These are phyloP conservation scores for Odontarrhena argentea DNA, from an alignment of 345 rosid species.

Conservation along the genomic window DNA sequence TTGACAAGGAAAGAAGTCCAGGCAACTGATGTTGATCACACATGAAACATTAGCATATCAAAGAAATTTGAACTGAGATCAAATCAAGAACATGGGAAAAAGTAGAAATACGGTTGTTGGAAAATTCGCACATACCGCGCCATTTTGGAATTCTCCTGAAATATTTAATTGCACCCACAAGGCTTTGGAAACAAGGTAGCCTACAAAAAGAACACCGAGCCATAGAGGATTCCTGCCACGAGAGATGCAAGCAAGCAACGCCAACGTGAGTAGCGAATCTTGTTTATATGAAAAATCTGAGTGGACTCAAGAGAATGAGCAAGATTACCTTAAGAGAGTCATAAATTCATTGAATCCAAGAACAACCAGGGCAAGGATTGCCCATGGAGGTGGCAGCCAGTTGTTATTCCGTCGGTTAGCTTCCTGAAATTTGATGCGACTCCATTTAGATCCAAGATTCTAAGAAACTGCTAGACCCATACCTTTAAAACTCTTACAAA, in stretches of 20 bases:
- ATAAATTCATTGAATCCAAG: conserved; percentile 98
- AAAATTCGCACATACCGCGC: conserved; percentile 61
- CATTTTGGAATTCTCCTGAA: conserved; percentile 80
- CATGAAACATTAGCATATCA: conserved; percentile 26
- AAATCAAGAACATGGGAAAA: conserved; percentile 16
- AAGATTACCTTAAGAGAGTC: conserved; percentile 84
- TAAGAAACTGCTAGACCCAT: conserved; percentile 3
- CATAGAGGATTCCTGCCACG: conserved; percentile 89
- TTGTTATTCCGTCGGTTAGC: conserved; percentile 90
- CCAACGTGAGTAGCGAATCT: conserved; percentile 14
- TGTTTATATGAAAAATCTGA: conserved; percentile 4
- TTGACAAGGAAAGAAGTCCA: conserved; percentile 78
- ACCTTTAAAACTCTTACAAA: not conserved
- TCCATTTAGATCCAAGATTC: conserved; percentile 17
- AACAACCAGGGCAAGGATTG: conserved; percentile 74
- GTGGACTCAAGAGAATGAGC: conserved; percentile 10
- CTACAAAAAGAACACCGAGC: conserved; percentile 68
- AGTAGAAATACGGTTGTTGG: conserved; percentile 12
- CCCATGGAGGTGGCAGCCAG: conserved; percentile 99
- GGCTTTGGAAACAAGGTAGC: conserved; percentile 75
- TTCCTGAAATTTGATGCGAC: conserved; percentile 62
- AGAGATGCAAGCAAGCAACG: conserved; percentile 24
- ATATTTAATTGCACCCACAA: conserved; percentile 94
- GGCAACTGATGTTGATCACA: conserved; percentile 65
- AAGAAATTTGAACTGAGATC: conserved; percentile 17